Evolutionary conservation across 768 basidiomycete genomes (phyloP).

Genomic region (Mycena floridula): DNA sequence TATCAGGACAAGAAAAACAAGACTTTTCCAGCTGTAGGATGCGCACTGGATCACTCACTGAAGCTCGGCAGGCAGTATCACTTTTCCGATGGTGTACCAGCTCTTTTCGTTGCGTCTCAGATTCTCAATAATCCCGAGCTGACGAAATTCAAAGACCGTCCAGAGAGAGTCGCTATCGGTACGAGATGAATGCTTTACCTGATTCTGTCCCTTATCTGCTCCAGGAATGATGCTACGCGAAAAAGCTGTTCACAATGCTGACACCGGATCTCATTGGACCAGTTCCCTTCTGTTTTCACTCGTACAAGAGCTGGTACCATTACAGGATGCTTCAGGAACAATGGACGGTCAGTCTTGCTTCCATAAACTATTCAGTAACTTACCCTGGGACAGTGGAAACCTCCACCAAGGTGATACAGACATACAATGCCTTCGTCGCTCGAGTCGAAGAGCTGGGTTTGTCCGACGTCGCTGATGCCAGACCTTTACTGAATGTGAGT

Average conservation of each 20-base stretch:
- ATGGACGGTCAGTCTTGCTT: neutral
- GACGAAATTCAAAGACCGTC: constrained; percentile 27
- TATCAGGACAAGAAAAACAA: constrained; percentile 65
- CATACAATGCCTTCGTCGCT: constrained; percentile 61
- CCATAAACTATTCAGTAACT: constrained; percentile 2
- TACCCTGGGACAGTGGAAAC: constrained; percentile 8
- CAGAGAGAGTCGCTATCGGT: constrained; percentile 60
- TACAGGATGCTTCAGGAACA: constrained; percentile 33
- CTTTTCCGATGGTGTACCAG: constrained; percentile 70
- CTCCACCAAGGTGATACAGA: constrained; percentile 41
- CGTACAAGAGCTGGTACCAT: constrained; percentile 57
- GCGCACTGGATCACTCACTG: constrained; percentile 74
- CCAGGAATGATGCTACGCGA: constrained; percentile 67
- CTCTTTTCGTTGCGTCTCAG: constrained; percentile 51
- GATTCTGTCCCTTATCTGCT: constrained; percentile 2
- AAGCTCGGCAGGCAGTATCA: constrained; percentile 79
- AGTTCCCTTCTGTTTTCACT: constrained; percentile 70
- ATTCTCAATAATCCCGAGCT: constrained; percentile 32
- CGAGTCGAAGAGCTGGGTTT: constrained; percentile 60
- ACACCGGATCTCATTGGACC: constrained; percentile 63
- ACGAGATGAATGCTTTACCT: constrained; percentile 11
- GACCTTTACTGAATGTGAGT: constrained; percentile 75
- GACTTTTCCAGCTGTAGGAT: constrained; percentile 49
- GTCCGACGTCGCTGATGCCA: constrained; percentile 54
- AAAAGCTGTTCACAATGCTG: constrained; percentile 55